A percentile compares a stretch with the other conserved stretches of the same genome.
Evolutionary conservation across 1,284 basidiomycete genomes (phyloP).

Genomic region (Ustilago tritici): DNA sequence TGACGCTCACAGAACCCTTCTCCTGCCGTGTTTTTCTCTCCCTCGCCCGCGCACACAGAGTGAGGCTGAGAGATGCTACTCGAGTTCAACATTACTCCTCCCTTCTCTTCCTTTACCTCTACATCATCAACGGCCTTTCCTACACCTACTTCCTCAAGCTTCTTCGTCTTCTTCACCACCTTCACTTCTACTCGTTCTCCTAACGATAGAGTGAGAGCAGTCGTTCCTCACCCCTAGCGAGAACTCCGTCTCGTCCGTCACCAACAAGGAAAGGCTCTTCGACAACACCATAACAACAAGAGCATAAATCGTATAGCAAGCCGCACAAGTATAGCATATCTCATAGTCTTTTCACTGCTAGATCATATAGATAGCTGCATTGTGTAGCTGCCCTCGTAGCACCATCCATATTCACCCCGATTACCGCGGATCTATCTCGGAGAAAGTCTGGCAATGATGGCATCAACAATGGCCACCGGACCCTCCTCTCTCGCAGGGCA

Average conservation of each 20-base stretch:
- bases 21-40: constrained; percentile 3
- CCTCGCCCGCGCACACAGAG: neutral
- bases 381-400: too few relatives aligned
- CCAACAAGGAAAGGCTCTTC: neutral
- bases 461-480: constrained; percentile 43
- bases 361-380: neutral
- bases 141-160: constrained; percentile 4
- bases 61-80: neutral
- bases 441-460: constrained; percentile 13
- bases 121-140: constrained; percentile 1
- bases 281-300: neutral
- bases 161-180: neutral
- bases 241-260: neutral
- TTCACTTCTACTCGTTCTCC: neutral
- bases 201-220: neutral
- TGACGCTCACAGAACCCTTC: constrained; percentile 6
- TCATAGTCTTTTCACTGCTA: neutral
- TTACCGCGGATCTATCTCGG: neutral
- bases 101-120: neutral
- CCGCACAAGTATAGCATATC: neutral
- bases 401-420: too few relatives aligned
- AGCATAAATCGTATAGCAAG: neutral
- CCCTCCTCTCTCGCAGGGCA: constrained; percentile 17
- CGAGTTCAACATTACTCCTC: neutral
- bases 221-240: neutral